Evolutionary conservation across 345 rosid genomes (phyloP), one percentile per base, ranked within the genome.

Genomic region (Noccaea bulbosa): DNA sequence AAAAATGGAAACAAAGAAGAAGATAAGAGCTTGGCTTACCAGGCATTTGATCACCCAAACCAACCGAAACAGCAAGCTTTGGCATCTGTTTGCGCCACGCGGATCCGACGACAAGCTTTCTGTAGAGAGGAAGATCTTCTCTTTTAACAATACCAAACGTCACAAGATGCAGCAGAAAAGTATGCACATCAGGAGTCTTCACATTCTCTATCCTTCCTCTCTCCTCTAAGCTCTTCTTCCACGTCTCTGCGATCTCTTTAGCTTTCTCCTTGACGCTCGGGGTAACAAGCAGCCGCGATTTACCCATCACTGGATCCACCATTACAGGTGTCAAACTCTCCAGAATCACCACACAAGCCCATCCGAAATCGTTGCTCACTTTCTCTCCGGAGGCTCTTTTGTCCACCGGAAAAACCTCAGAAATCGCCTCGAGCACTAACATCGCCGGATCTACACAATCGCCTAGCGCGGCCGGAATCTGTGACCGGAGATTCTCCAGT

Each of bases 81-180:
- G 99, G 99, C 99, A 94, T 91, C 86, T 94, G 99, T 81, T 88
- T 94, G 40, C 99, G 87, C 99, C 99, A 89, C 0, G 99, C 97
- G 3, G 99, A 94, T 40, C 88, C 93, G 52, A 91, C 84, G 1
- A 94, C 98, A 40, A 94, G 99, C 84, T 88, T 94, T 80, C 99
- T 71, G 40, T 91, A 94, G 57, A 94, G 76, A 65, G 74, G 77
- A 15, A 94, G 83, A 72, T 94, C 99, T 20, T 85, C 88, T 71
- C 80, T 75, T 86, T 74, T 83, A 34, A 91, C 95, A 70, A 94
- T 94, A 12, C 96, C 98, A 72, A 94, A 94, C 2, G 99, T 91
- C 7, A 94, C 93, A 78, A 94, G 77, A 83, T 89, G 96, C 83
- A 91, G 99, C 73, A 94, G 79, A 81, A 94, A 94, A 72, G 99